Percentiles rank a stretch among this genome's conserved stretches.
Evolutionary conservation across 1,284 basidiomycete genomes (phyloP).

Genomic region (Golubevia pallescens): DNA sequence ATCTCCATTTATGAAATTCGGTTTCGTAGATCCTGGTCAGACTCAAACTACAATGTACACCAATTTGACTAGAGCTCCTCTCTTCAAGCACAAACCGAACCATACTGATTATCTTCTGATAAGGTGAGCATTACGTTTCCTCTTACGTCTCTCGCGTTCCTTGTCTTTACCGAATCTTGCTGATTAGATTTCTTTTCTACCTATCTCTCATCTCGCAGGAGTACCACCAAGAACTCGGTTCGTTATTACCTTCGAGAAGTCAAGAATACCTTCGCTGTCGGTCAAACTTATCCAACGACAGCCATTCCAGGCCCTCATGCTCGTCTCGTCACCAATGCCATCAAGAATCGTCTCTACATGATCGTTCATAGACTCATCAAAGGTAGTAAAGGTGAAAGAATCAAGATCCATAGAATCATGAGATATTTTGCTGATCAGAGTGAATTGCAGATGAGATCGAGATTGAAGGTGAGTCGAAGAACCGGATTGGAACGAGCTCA

Average conservation of each 20-base stretch:
- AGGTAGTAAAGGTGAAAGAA: conserved; percentile 51
- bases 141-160: too few relatives aligned
- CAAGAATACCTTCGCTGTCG: conserved; percentile 57
- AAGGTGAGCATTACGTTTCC: background rate
- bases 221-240: conserved; percentile 61
- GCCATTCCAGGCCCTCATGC: conserved; percentile 62
- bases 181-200: background rate
- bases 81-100: conserved; percentile 59
- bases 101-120: conserved; percentile 43
- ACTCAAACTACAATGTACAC: conserved; percentile 62
- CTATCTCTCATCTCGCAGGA: conserved; percentile 10
- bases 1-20: conserved; percentile 64
- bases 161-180: too few relatives aligned
- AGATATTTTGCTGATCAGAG: conserved; percentile 64
- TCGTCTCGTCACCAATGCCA: conserved; percentile 60
- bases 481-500: background rate
- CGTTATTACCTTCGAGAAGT: conserved; percentile 61
- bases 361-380: conserved; percentile 61
- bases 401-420: conserved; percentile 64
- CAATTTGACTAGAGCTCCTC: conserved; percentile 61
- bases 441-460: conserved; percentile 63
- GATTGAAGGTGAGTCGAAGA: conserved; percentile 35
- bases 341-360: conserved; percentile 62
- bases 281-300: conserved; percentile 58
- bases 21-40: conserved; percentile 60